These are phyloP conservation scores for Penicillium longicatenatum DNA, from an alignment of 495 filamentous ascomycete species.

Conservation along the genomic window DNA sequence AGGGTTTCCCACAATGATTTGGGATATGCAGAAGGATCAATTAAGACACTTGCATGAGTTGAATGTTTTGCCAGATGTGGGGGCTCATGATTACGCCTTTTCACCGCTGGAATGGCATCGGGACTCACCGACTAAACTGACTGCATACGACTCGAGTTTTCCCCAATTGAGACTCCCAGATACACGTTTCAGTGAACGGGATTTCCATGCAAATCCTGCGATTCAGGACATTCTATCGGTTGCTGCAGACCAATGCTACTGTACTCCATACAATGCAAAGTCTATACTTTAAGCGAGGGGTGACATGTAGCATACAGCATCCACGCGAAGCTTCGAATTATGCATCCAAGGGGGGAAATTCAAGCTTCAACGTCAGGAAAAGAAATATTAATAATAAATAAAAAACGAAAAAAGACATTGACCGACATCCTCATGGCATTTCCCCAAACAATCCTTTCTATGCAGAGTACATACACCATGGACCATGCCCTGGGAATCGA, in stretches of 20 bases:
- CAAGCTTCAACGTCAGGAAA: too few species aligned
- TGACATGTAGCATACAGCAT: background rate
- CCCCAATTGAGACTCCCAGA: too few species aligned
- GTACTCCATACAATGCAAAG: background rate
- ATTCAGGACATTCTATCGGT: too few species aligned
- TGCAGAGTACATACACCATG: background rate
- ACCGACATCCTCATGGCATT: background rate
- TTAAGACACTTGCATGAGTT: background rate
- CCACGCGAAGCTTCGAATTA: background rate
- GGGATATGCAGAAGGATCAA: background rate
- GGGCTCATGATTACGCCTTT: background rate
- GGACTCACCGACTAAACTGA: background rate
- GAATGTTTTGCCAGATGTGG: background rate
- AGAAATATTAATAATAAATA: too few species aligned
- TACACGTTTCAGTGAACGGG: too few species aligned
- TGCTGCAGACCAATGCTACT: background rate
- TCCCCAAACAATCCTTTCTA: background rate
- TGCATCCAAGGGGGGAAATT: background rate
- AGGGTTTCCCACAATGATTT: too few species aligned
- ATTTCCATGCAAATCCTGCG: too few species aligned
- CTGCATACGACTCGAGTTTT: background rate
- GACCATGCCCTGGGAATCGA: background rate
- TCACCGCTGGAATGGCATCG: conserved; percentile 1
- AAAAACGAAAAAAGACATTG: too few species aligned
- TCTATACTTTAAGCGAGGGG: background rate